Conservation (phyloP, 108 stramenopile genomes). For the Nitzschia putrida region DNA sequence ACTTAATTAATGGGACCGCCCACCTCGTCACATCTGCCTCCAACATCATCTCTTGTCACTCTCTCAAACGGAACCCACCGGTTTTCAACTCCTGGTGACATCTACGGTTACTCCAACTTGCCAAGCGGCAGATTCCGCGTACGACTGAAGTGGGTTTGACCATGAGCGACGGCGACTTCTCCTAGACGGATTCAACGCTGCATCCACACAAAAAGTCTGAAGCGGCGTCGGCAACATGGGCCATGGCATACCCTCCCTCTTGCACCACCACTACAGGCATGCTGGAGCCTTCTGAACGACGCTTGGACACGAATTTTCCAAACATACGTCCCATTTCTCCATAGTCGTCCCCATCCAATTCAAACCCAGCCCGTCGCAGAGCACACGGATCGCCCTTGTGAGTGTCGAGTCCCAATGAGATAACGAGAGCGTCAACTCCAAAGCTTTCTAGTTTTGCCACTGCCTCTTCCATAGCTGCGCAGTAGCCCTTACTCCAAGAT, state of each 20-base stretch:
- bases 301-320: conserved; percentile 20
- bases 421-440: conserved; percentile 53
- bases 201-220: conserved; percentile 59
- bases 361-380: conserved; percentile 68
- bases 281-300: not conserved
- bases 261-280: conserved; percentile 65
- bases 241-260: conserved; percentile 85
- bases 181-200: not conserved
- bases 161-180: no score
- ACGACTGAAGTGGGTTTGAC: no score
- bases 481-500: conserved; percentile 58
- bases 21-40: not conserved
- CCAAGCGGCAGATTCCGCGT: no score
- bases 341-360: conserved; percentile 59
- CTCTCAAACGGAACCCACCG: no score
- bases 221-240: conserved; percentile 65
- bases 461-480: conserved; percentile 47
- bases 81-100: no score
- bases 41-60: not conserved
- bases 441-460: conserved; percentile 52
- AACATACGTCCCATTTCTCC: conserved; percentile 56
- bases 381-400: conserved; percentile 68
- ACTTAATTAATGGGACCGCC: no score
- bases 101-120: no score
- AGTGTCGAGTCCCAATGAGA: conserved; percentile 82